Percentiles rank a stretch among this genome's conserved stretches.
These are phyloP conservation scores for Orbilia quercus DNA, from an alignment of 2,329 filamentous ascomycete species.

Conservation along the genomic window DNA sequence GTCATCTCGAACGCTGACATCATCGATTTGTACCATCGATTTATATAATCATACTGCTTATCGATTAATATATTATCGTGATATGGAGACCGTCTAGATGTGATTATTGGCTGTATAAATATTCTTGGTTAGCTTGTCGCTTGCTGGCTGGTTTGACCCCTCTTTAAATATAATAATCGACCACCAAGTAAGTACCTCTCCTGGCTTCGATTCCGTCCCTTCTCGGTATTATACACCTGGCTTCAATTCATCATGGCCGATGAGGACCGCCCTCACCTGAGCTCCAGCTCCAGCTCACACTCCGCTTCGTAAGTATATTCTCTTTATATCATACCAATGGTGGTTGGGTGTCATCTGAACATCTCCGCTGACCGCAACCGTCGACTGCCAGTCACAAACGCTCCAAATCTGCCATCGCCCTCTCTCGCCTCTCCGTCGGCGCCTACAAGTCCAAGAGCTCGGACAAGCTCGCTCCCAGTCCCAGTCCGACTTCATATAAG, in stretches of 20 bases:
- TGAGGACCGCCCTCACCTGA: slow-evolving; percentile 19
- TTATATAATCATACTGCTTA: too few relatives aligned
- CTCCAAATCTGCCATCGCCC: slow-evolving; percentile 40
- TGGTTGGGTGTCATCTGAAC: slow-evolving; percentile 17
- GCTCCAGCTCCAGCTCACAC: slow-evolving; percentile 30
- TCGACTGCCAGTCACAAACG: slow-evolving; percentile 39
- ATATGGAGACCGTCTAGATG: too few relatives aligned
- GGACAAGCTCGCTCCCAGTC: slow-evolving; percentile 39
- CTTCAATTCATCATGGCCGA: slow-evolving; percentile 20
- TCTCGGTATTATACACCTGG: slow-evolving; percentile 9
- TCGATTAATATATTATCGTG: too few relatives aligned
- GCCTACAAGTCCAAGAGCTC: slow-evolving; percentile 42
- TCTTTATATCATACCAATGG: neutral
- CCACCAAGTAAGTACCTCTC: too few relatives aligned
- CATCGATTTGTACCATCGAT: too few relatives aligned
- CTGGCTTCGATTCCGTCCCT: too few relatives aligned
- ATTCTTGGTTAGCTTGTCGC: too few relatives aligned
- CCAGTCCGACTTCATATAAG: slow-evolving; percentile 32
- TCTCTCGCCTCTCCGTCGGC: slow-evolving; percentile 44
- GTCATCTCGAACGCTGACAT: too few relatives aligned
- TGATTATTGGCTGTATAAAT: too few relatives aligned
- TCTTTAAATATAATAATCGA: too few relatives aligned
- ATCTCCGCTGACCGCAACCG: slow-evolving; percentile 27
- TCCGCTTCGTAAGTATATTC: slow-evolving; percentile 27
- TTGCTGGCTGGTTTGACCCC: too few relatives aligned